Conservation (phyloP, 768 basidiomycete species). For the Hygrocybe punicea region DNA sequence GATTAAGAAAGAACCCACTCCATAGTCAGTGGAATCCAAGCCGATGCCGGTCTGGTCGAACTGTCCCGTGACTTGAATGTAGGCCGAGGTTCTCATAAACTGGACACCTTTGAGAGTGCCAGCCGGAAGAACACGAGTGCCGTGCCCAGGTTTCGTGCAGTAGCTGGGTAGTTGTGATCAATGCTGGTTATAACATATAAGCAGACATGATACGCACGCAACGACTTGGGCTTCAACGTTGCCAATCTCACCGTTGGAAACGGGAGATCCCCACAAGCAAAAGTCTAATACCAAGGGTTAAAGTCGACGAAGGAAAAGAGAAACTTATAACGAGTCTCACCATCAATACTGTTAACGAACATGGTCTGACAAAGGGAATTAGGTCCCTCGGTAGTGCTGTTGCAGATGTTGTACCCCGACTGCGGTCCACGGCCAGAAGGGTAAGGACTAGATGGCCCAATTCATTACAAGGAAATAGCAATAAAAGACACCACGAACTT, state of each 20-base stretch:
- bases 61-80: constrained; percentile 58
- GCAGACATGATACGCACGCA: constrained; percentile 41
- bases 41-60: constrained; percentile 71
- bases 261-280: constrained; percentile 62
- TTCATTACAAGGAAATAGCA: neutral
- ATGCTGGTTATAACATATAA: neutral
- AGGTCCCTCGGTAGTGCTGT: constrained; percentile 54
- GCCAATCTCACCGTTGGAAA: constrained; percentile 50
- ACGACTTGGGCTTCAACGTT: constrained; percentile 68
- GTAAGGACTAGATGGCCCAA: neutral
- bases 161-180: neutral
- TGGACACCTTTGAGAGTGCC: constrained; percentile 68
- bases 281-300: constrained; percentile 49
- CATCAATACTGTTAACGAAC: constrained; percentile 50
- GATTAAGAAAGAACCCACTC: neutral
- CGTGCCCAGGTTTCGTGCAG: constrained; percentile 72
- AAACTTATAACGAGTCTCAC: constrained; percentile 23
- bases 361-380: constrained; percentile 57
- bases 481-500: neutral
- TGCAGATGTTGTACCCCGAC: constrained; percentile 58
- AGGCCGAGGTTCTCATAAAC: constrained; percentile 61
- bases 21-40: constrained; percentile 49
- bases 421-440: constrained; percentile 56
- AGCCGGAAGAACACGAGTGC: constrained; percentile 67
- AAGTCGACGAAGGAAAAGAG: neutral